A percentile compares a stretch with the other conserved stretches of the same genome.
Evolutionary conservation across 2,329 filamentous ascomycete genomes (phyloP).

Genomic region (Cytospora piceicola): DNA sequence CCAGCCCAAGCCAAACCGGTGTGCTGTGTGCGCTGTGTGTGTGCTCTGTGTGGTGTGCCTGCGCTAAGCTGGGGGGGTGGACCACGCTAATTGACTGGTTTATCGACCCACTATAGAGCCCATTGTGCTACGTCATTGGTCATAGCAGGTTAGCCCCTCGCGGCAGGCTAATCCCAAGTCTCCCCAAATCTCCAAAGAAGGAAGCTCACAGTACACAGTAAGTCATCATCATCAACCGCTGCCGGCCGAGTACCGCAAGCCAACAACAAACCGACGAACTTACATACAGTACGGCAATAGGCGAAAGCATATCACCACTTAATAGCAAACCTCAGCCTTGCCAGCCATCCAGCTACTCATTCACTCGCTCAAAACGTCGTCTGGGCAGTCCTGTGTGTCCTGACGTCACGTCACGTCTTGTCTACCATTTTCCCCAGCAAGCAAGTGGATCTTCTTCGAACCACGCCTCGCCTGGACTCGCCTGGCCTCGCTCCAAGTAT

Average conservation of each 20-base stretch:
- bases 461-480: background rate
- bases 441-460: constrained; percentile 8
- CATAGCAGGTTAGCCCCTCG: background rate
- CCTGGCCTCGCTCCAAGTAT: background rate
- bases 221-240: background rate
- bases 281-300: background rate
- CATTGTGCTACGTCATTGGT: background rate
- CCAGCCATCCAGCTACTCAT: too few relatives aligned
- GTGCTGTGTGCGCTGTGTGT: background rate
- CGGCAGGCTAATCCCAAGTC: background rate
- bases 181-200: background rate
- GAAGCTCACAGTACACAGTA: background rate
- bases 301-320: background rate
- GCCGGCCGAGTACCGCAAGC: too few relatives aligned
- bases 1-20: background rate
- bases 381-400: background rate
- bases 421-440: background rate
- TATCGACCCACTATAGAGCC: background rate
- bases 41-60: too few relatives aligned
- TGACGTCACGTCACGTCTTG: constrained; percentile 25
- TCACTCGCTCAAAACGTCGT: background rate
- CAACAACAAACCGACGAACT: background rate
- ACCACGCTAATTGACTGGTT: too few relatives aligned
- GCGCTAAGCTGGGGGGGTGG: too few relatives aligned
- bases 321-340: too few relatives aligned